phyloP scores from a whole-genome alignment of 1,284 basidiomycete species.

The Tilletia horrida region DNA sequence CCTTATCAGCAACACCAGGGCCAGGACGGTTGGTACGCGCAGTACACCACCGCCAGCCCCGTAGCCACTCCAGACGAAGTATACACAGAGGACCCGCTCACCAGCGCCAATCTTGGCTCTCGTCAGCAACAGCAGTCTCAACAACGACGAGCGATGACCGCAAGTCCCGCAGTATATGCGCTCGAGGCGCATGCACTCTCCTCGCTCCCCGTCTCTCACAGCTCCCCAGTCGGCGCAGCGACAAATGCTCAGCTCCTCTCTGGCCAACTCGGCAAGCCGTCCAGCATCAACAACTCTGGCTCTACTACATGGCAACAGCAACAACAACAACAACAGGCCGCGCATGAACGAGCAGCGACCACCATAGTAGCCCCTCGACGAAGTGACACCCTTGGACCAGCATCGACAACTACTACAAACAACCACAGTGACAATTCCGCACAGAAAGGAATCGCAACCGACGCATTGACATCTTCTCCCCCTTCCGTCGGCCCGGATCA shows the following conservation, averaged over 20 bases:
- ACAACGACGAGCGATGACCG: conserved; percentile 19
- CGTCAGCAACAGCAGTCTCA: neutral
- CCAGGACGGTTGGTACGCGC: neutral
- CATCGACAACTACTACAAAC: neutral
- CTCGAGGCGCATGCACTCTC: conserved; percentile 5
- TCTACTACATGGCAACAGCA: neutral
- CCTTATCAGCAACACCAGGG: too few relatives aligned
- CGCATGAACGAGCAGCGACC: neutral
- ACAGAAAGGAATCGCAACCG: too few relatives aligned
- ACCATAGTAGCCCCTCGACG: neutral
- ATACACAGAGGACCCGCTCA: conserved; percentile 1
- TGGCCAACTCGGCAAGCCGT: neutral
- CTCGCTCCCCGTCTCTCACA: neutral
- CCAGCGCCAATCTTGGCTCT: neutral
- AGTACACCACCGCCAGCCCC: conserved; percentile 16
- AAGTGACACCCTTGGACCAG: neutral
- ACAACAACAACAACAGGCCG: neutral
- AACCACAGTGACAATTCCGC: too few relatives aligned
- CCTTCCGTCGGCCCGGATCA: too few relatives aligned
- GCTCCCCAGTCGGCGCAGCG: neutral
- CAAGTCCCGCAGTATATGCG: conserved; percentile 12
- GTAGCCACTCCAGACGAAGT: conserved; percentile 15
- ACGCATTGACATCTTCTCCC: too few relatives aligned
- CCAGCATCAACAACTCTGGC: neutral
- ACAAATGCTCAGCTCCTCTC: neutral